Base-by-base conservation (phyloP, 192 early-diverging fungal species). In the Backusella westeae region DNA sequence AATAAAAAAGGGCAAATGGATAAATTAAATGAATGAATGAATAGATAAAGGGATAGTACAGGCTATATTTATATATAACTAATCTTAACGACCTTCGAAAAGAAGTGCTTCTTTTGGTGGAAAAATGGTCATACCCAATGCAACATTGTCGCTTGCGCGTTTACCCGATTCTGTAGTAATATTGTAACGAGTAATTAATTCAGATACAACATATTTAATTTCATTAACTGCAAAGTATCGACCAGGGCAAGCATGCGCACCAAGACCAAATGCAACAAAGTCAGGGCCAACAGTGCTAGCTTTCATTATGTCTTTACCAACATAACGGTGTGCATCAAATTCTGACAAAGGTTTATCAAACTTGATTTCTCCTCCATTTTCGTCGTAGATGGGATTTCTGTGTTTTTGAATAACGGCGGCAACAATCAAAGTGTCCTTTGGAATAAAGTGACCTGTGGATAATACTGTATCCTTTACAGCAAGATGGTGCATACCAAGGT, bases 201-300 rank as follows among this genome's bases (percentile, higher is more conserved):
- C 56, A 15, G 71, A 38, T 8, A 81, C 5, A 12, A 77, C 19
- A 42, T 76, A 73, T 36, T 76, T 71, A 26, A 80, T 77, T 52
- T 76, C 79, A 17, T 76, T 70, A 32, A 38, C 49, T 39, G 79
- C 79, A 67, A 80, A 80, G 44, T 53, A 76, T 39, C 80, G 67
- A 63, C 80, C 80, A 32, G 80, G 80, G 65, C 80, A 81, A 42
- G 80, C 76, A 70, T 81, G 80, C 7, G 41, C 36, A 34, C 80
- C 80, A 35, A 81, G 39, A 34, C 80, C 80, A 77, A 81, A 81
- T 1, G 65, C 32, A 46, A 77, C 32, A n/a, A 34, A 74, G 39
- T 72, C 80, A 15, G 35, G 2, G 2, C 39, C 70, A 75, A 69
- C 17, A 9, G 67, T 52, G 12, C 59, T 77, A 9, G 76, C 15